phyloP scores from a whole-genome alignment of 345 rosid species.

The Schrenkiella parvula region DNA sequence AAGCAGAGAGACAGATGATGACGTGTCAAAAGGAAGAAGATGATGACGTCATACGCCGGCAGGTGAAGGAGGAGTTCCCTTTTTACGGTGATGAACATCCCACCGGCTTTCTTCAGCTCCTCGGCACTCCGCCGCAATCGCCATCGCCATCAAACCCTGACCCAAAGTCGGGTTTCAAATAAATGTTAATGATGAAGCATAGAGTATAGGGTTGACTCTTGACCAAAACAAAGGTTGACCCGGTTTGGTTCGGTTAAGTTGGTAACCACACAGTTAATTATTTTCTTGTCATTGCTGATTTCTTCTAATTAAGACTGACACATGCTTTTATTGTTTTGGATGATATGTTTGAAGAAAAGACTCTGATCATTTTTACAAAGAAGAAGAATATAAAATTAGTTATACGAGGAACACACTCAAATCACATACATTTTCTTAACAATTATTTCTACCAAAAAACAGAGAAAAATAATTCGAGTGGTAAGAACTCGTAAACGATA shows the following conservation, averaged over 20 bases:
- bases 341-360: background rate
- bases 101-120: slow-evolving; percentile 12
- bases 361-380: background rate
- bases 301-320: background rate
- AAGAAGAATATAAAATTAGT: background rate
- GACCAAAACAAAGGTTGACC: too few relatives aligned
- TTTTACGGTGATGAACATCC: background rate
- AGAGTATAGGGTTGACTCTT: background rate
- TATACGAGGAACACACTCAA: too few relatives aligned
- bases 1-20: slow-evolving; percentile 18
- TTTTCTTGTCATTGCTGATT: background rate
- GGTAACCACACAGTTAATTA: background rate
- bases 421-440: too few relatives aligned
- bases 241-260: slow-evolving; percentile 11
- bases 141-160: background rate
- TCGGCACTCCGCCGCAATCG: background rate
- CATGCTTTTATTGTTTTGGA: background rate
- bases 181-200: background rate
- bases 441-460: too few relatives aligned
- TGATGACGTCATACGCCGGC: slow-evolving; percentile 2
- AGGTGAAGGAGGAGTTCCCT: background rate
- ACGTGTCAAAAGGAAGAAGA: background rate
- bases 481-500: too few relatives aligned
- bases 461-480: too few relatives aligned
- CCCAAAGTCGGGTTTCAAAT: background rate